Base-by-base conservation (phyloP, 371 early-diverging fungal species). In the Chytridium lagenaria region DNA sequence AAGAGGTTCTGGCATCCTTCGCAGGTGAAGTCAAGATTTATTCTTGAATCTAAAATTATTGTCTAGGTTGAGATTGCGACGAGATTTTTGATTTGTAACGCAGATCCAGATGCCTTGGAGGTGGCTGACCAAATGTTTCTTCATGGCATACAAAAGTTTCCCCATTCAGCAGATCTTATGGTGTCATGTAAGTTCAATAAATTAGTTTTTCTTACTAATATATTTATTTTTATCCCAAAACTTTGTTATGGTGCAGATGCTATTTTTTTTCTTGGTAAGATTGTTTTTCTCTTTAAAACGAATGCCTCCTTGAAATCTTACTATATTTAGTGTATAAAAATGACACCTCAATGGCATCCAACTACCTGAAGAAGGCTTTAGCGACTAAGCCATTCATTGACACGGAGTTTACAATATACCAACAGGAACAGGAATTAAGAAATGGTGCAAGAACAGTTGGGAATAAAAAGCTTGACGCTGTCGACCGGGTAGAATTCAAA, bases 401-500 rank as follows among this genome's bases (percentile, higher is more conserved):
- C 61, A 69, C 71, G 1, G 73, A 77, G 61, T 77, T 77, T 52
- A 70, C 68, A 2, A 69, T 77, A 12, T 77, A 77, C 52, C 77
- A 77, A 67, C 77, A 73, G 50, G 69, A 71, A 57, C 73, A 77
- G 44, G 77, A 70, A 70, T 38, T 73, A n/a, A 63, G 67, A 22
- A 49, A 52, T 28, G 70, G 70, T 3, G 66, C 44, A 3, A 40
- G 69, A 28, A 74, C 74, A 1, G 67, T 74, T 1, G 74, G 74
- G 0, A 74, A 74, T 66, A 74, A 74, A 33, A 74, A 74, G 40
- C 38, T 78, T 40, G 78, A 78, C 67, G 78, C 78, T 2, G 78
- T 78, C 1, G 78, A 78, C 63, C 57, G 78, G 15, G 78, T 78
- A 50, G 78, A 78, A 52, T 78, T 71, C 39, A 74, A 68, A 50